phyloP scores from a whole-genome alignment of 805 yeast species.

The Saturnispora ahearnii region DNA sequence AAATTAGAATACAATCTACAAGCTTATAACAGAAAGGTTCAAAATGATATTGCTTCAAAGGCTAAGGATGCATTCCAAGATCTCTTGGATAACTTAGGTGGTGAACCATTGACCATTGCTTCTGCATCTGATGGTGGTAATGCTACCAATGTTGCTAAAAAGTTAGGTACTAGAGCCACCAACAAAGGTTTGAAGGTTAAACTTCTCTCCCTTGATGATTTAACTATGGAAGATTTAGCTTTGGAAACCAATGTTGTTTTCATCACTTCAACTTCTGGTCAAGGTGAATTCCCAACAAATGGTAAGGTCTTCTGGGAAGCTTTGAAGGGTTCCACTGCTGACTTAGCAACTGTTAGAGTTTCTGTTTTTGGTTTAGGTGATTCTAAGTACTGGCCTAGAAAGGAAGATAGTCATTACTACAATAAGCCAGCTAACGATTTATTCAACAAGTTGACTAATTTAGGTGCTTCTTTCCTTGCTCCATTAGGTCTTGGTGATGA shows the following conservation, averaged over 20 bases:
- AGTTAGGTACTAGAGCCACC: slow-evolving; percentile 67
- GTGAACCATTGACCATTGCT: slow-evolving; percentile 82
- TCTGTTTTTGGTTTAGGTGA: slow-evolving; percentile 76
- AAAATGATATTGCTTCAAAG: slow-evolving; percentile 42
- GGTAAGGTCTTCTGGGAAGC: slow-evolving; percentile 73
- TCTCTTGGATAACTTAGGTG: slow-evolving; percentile 77
- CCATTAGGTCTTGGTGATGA: slow-evolving; percentile 91
- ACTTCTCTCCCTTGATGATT: slow-evolving; percentile 62
- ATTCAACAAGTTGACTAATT: slow-evolving; percentile 48
- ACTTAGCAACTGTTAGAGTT: slow-evolving; percentile 46
- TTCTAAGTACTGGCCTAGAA: slow-evolving; percentile 92
- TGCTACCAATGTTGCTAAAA: slow-evolving; percentile 74
- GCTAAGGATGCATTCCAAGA: slow-evolving; percentile 73
- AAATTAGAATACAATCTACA: slow-evolving; percentile 68
- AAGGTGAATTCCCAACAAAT: slow-evolving; percentile 80
- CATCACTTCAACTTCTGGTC: slow-evolving; percentile 72
- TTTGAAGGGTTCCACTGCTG: slow-evolving; percentile 56
- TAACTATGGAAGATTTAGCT: slow-evolving; percentile 63
- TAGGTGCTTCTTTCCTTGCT: slow-evolving; percentile 67
- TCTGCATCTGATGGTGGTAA: slow-evolving; percentile 91
- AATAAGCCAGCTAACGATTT: slow-evolving; percentile 84
- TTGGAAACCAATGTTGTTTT: slow-evolving; percentile 62
- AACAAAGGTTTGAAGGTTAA: slow-evolving; percentile 68
- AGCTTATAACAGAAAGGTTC: slow-evolving; percentile 49
- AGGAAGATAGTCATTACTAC: slow-evolving; percentile 88